Conservation (phyloP, 768 basidiomycete genomes). For the Rhizopogon rudus region DNA sequence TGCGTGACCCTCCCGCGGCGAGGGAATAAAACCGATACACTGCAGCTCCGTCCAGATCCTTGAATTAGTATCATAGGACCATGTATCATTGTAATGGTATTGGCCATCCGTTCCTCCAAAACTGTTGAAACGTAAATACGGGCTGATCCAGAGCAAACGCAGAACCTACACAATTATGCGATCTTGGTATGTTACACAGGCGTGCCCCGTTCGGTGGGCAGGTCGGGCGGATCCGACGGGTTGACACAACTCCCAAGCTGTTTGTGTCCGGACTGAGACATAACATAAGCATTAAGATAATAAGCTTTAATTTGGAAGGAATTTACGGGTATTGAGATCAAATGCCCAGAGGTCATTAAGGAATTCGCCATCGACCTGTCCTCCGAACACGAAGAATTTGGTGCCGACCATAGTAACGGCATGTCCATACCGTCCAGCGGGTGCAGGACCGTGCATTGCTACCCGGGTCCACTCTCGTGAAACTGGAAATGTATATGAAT, state of each 20-base stretch:
- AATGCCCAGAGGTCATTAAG: slow-evolving; percentile 95
- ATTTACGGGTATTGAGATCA: slow-evolving; percentile 89
- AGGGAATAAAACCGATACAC: slow-evolving; percentile 96
- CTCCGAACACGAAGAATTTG: slow-evolving; percentile 93
- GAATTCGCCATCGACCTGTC: slow-evolving; percentile 93
- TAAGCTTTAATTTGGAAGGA: neutral
- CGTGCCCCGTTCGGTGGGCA: slow-evolving; percentile 88
- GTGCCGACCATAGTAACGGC: slow-evolving; percentile 90
- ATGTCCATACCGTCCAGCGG: slow-evolving; percentile 92
- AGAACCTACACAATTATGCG: slow-evolving; percentile 74
- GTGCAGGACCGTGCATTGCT: slow-evolving; percentile 67
- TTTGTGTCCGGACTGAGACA: slow-evolving; percentile 69
- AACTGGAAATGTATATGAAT: slow-evolving; percentile 39
- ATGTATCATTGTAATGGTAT: slow-evolving; percentile 99
- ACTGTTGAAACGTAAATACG: slow-evolving; percentile 35
- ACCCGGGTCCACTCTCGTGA: slow-evolving; percentile 95
- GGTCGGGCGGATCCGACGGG: slow-evolving; percentile 56
- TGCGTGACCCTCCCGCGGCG: slow-evolving; percentile 93
- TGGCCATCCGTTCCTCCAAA: slow-evolving; percentile 99
- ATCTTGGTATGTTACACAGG: slow-evolving; percentile 78
- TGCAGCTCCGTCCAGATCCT: slow-evolving; percentile 86
- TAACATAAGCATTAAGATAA: slow-evolving; percentile 2
- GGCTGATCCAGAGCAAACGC: slow-evolving; percentile 10
- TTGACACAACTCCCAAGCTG: slow-evolving; percentile 79
- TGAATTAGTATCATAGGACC: slow-evolving; percentile 84